Conservation (phyloP, 441 rosid species). For the Codiaeum variegatum region DNA sequence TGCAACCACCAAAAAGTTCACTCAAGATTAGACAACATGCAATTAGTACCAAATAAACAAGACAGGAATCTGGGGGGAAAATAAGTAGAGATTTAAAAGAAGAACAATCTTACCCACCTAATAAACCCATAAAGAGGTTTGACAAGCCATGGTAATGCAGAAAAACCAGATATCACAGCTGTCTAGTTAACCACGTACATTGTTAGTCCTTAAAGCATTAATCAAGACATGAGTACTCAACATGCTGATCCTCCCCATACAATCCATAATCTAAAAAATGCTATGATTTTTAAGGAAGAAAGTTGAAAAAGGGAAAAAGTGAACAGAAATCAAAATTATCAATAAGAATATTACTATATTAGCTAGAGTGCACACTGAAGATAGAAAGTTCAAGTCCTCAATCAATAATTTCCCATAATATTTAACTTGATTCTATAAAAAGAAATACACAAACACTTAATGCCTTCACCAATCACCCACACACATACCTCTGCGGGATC, state of each 20-base stretch:
- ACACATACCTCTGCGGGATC: constrained; percentile 87
- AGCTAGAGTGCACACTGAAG: neutral
- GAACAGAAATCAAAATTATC: neutral
- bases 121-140: constrained; percentile 93
- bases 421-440: neutral
- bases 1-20: constrained; percentile 29
- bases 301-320: neutral
- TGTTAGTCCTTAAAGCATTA: constrained; percentile 36
- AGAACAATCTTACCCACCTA: constrained; percentile 43
- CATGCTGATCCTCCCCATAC: neutral
- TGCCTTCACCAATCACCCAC: neutral
- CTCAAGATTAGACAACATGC: constrained; percentile 19
- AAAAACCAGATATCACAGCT: constrained; percentile 90
- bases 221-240: neutral
- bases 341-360: neutral
- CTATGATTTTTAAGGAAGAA: neutral
- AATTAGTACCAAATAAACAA: neutral
- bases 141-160: constrained; percentile 92
- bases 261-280: neutral
- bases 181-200: constrained; percentile 64
- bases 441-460: neutral
- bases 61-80: neutral
- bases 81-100: constrained; percentile 8
- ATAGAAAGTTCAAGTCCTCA: neutral
- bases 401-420: neutral